Evolutionary conservation across 495 filamentous ascomycete species (phyloP).

Genomic region (Neurospora sp.): DNA sequence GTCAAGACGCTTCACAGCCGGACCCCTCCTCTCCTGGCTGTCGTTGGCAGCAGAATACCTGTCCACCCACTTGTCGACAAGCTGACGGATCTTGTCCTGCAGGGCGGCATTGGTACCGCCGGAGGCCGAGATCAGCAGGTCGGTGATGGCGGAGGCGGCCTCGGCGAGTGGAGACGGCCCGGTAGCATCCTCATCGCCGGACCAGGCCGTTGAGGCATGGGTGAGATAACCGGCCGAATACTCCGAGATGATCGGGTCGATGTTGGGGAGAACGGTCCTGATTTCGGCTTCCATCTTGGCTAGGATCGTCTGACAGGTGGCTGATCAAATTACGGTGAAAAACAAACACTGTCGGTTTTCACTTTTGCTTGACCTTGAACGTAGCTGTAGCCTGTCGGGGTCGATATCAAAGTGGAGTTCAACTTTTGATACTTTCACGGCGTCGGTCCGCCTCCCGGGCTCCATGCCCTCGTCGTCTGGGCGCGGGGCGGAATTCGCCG

Average conservation of each 20-base stretch:
- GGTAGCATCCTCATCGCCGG: conserved; percentile 60
- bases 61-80: conserved; percentile 87
- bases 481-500: not conserved
- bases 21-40: conserved; percentile 45
- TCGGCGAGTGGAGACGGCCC: conserved; percentile 68
- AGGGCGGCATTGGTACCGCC: conserved; percentile 59
- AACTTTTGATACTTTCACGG: not conserved
- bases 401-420: not conserved
- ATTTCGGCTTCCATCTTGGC: conserved; percentile 80
- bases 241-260: conserved; percentile 83
- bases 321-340: not conserved
- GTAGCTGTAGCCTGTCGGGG: not conserved
- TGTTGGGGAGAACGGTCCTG: conserved; percentile 71
- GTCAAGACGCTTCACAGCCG: conserved; percentile 76
- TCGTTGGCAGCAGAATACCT: conserved; percentile 66
- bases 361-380: not conserved
- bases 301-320: not conserved
- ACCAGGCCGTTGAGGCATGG: conserved; percentile 79
- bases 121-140: conserved; percentile 82
- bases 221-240: conserved; percentile 92
- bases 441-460: not conserved
- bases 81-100: conserved; percentile 63
- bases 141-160: conserved; percentile 72
- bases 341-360: not conserved
- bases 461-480: not conserved